Conservation (phyloP, 805 yeast species). For the Pachysolen tannophilus region DNA sequence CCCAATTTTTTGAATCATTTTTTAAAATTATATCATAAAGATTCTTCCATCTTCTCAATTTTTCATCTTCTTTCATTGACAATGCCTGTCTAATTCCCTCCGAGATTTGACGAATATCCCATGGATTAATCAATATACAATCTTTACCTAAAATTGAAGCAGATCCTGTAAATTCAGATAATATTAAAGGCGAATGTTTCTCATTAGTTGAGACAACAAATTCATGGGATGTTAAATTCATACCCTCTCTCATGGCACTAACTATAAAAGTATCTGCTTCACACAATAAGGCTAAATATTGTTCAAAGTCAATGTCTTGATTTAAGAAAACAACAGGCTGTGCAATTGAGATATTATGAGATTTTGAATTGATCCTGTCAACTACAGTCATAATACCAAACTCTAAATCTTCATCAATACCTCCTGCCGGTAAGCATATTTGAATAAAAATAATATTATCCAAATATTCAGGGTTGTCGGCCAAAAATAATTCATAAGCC, state of each 20-base stretch:
- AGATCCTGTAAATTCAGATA: constrained; percentile 94
- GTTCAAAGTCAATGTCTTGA: constrained; percentile 83
- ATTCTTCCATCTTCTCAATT: constrained; percentile 49
- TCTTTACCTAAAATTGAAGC: constrained; percentile 70
- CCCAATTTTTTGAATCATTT: constrained; percentile 76
- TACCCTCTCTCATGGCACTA: constrained; percentile 90
- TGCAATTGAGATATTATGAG: constrained; percentile 60
- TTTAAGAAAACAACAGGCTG: constrained; percentile 85
- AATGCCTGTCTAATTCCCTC: constrained; percentile 57
- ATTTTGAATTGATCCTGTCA: constrained; percentile 74
- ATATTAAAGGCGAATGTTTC: constrained; percentile 70
- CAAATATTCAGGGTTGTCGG: constrained; percentile 61
- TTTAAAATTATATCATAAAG: constrained; percentile 50
- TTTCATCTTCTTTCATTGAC: constrained; percentile 55
- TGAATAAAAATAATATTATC: constrained; percentile 72
- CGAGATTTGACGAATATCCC: constrained; percentile 69
- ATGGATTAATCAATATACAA: constrained; percentile 79
- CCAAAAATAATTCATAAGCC: constrained; percentile 77
- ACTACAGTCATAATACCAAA: constrained; percentile 68
- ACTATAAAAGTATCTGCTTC: constrained; percentile 89
- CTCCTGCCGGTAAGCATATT: constrained; percentile 57
- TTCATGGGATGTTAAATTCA: constrained; percentile 95
- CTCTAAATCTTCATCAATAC: constrained; percentile 49
- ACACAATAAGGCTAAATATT: constrained; percentile 74
- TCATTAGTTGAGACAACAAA: constrained; percentile 68